phyloP scores from a whole-genome alignment of 192 early-diverging fungal species.

The Thamnidium elegans region DNA sequence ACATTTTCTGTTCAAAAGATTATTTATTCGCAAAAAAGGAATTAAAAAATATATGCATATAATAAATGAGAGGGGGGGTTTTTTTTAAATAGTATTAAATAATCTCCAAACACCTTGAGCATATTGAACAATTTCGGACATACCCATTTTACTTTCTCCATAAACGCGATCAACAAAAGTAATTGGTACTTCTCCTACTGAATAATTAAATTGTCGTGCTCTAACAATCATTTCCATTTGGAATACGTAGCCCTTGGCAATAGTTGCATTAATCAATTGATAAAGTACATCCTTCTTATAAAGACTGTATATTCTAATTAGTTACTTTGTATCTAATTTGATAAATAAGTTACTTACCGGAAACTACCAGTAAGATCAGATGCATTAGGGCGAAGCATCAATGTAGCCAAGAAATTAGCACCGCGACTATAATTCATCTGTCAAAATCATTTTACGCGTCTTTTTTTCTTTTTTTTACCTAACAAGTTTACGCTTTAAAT shows the following conservation, averaged over 20 bases:
- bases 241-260: constrained; percentile 98
- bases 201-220: constrained; percentile 84
- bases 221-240: constrained; percentile 99
- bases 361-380: constrained; percentile 96
- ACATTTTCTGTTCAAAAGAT: neutral
- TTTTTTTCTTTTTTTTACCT: constrained; percentile 40
- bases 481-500: constrained; percentile 91
- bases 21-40: too few species aligned
- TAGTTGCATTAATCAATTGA: constrained; percentile 80
- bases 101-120: constrained; percentile 86
- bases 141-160: constrained; percentile 94
- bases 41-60: neutral
- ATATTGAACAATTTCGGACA: constrained; percentile 91
- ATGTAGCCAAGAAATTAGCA: constrained; percentile 92
- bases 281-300: constrained; percentile 91
- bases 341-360: constrained; percentile 44
- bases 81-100: constrained; percentile 62
- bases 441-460: neutral
- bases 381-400: constrained; percentile 84
- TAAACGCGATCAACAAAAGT: constrained; percentile 99
- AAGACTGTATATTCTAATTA: constrained; percentile 44
- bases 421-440: constrained; percentile 62
- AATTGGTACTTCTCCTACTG: constrained; percentile 92
- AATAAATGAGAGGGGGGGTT: constrained; percentile 6
- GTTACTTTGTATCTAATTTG: neutral